Base-by-base conservation (phyloP, 768 basidiomycete genomes). In the Cubamyces sp. region DNA sequence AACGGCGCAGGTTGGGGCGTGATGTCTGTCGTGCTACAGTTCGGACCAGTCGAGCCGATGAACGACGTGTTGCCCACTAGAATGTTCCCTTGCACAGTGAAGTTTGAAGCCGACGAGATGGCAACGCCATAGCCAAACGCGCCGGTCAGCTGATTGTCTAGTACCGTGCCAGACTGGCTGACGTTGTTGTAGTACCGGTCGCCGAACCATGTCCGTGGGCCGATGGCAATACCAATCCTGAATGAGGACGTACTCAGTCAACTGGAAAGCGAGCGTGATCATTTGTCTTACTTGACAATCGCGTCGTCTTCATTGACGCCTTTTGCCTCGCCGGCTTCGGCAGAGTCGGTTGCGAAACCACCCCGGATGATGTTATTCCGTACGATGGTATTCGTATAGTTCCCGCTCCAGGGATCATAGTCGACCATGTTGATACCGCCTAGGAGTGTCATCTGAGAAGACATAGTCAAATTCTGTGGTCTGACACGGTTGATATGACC, bases 361-460 rank as follows among this genome's bases (percentile, higher is more conserved):
- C 91, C 91, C 3, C 82, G 64, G 64, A 92, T 86, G 28, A 71
- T 77, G 67, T 92, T 92, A 70, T 90, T 81, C 40, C 78, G 78
- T 8, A 92, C 88, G 19, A 89, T 74, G 4, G 87, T 87, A 26
- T 82, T 81, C 0, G 80, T 79, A 69, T 82, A 92, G 71, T 89
- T 74, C 1, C 90, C 91, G n/a, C 69, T 70, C 75, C 80, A 92
- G 7, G 91, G 89, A 8, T 76, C 69, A 60, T 86, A 84, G 67
- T 91, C 90, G 12, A 92, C 91, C 80, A 92, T 73, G 66, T 91
- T 91, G 69, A 92, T 90, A 8, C 90, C 90, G 41, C 90, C 90
- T 6, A 90, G 79, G 3, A 89, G 74, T 0, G 88, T 91, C 68
- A 84, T 77, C 88, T 91, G 16, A 49, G 11, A 34, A 46, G 48